Percentiles rank a stretch among this genome's conserved stretches.
These are phyloP conservation scores for Acer yangbiense DNA, from an alignment of 345 rosid species.

Conservation along the genomic window DNA sequence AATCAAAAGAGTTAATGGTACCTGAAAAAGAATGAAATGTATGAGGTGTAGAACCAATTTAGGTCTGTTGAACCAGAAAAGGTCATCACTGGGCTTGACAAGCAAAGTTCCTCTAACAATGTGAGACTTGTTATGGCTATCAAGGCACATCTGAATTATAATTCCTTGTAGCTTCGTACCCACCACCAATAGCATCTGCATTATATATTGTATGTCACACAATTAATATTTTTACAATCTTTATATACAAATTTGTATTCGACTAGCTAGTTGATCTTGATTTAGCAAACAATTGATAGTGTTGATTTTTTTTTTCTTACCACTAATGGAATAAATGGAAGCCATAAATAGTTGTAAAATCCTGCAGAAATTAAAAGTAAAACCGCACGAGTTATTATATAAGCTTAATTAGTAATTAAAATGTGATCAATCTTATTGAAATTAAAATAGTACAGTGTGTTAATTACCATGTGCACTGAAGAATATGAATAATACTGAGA, in stretches of 20 bases:
- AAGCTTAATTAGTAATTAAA: neutral
- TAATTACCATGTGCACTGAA: constrained; percentile 65
- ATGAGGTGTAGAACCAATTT: constrained; percentile 53
- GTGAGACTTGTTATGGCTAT: constrained; percentile 46
- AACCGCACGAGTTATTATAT: neutral
- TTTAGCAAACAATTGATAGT: neutral
- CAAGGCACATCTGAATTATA: constrained; percentile 60
- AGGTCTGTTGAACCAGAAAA: constrained; percentile 64
- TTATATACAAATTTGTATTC: neutral
- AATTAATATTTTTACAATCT: neutral
- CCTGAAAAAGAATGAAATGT: constrained; percentile 66
- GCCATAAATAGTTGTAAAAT: constrained; percentile 65
- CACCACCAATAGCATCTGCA: constrained; percentile 56
- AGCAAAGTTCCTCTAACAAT: constrained; percentile 59
- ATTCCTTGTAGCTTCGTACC: constrained; percentile 61
- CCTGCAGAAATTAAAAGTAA: constrained; percentile 37
- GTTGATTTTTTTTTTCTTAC: constrained; percentile 41
- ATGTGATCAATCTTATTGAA: neutral
- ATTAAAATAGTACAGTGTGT: neutral
- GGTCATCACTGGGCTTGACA: constrained; percentile 61
- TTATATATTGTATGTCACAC: neutral
- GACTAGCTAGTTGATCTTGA: neutral
- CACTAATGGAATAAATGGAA: constrained; percentile 75
- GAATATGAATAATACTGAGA: constrained; percentile 63
- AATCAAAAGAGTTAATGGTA: constrained; percentile 3